These are phyloP conservation scores for Saturnispora ahearnii DNA, from an alignment of 805 yeast species.

Conservation along the genomic window DNA sequence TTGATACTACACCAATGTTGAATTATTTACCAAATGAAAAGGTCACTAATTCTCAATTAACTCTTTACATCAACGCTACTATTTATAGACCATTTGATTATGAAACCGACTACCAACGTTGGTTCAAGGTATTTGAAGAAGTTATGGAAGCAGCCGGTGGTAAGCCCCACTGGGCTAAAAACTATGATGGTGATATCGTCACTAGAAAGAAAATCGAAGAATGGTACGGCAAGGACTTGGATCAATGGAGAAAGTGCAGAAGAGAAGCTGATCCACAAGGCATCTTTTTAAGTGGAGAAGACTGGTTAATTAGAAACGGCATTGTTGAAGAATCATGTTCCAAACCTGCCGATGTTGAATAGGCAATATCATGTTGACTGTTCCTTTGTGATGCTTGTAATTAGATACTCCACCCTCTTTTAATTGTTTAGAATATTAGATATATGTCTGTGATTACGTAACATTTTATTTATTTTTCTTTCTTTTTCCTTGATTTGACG, in stretches of 20 bases:
- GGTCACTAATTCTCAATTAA: constrained; percentile 65
- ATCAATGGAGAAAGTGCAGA: constrained; percentile 53
- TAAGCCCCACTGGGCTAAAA: constrained; percentile 98
- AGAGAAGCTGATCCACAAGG: constrained; percentile 69
- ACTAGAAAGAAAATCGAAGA: constrained; percentile 56
- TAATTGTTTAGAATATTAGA: neutral
- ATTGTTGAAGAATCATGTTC: constrained; percentile 31
- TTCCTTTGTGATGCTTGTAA: neutral
- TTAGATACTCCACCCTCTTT: neutral
- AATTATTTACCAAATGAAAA: constrained; percentile 46
- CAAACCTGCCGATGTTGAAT: constrained; percentile 7
- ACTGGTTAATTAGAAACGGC: constrained; percentile 82
- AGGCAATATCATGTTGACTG: neutral
- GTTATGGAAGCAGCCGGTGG: constrained; percentile 75
- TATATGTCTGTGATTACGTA: neutral
- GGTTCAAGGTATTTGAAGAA: constrained; percentile 81
- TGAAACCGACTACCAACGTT: constrained; percentile 61
- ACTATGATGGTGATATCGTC: constrained; percentile 81
- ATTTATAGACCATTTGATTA: constrained; percentile 89
- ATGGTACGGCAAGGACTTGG: constrained; percentile 74
- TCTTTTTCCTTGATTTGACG: neutral
- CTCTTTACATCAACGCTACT: constrained; percentile 85
- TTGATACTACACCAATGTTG: constrained; percentile 72
- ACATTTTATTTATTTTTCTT: neutral
- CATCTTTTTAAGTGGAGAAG: constrained; percentile 65